These are phyloP conservation scores for Fomes fomentarius DNA, from an alignment of 1,284 basidiomycete genomes.

Conservation along the genomic window DNA sequence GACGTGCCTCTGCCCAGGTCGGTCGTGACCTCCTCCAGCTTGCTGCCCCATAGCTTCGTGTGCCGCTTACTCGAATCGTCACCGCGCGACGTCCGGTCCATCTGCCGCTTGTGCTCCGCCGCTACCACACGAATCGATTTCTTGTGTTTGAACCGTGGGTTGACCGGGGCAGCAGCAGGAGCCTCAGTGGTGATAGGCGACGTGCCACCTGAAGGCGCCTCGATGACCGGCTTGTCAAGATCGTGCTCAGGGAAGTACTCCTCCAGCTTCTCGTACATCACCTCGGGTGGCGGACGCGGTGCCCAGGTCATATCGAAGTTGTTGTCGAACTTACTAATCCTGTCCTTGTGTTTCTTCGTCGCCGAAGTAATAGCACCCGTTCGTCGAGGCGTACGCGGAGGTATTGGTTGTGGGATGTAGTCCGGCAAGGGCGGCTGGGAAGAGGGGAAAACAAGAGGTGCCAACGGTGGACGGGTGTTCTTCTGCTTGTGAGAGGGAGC, in stretches of 20 bases:
- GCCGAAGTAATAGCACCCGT: slow-evolving; percentile 22
- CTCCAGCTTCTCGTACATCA: slow-evolving; percentile 92
- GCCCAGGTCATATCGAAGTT: slow-evolving; percentile 73
- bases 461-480: slow-evolving; percentile 26
- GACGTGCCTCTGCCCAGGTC: slow-evolving; percentile 55
- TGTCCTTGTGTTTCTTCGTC: slow-evolving; percentile 35
- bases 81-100: slow-evolving; percentile 60
- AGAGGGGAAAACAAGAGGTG: slow-evolving; percentile 33
- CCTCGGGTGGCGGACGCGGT: slow-evolving; percentile 90
- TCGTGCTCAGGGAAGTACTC: slow-evolving; percentile 97
- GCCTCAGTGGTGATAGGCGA: slow-evolving; percentile 76
- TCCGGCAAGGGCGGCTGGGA: slow-evolving; percentile 23
- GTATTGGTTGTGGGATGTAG: slow-evolving; percentile 25
- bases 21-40: slow-evolving; percentile 91
- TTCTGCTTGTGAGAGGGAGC: slow-evolving; percentile 10
- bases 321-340: slow-evolving; percentile 64
- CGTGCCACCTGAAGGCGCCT: slow-evolving; percentile 76
- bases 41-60: slow-evolving; percentile 96
- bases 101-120: slow-evolving; percentile 74
- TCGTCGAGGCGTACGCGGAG: slow-evolving; percentile 18
- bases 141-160: slow-evolving; percentile 56
- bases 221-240: slow-evolving; percentile 94
- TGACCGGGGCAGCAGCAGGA: slow-evolving; percentile 39
- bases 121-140: slow-evolving; percentile 95
- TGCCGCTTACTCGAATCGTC: slow-evolving; percentile 73